Conservation (phyloP, 768 basidiomycete genomes). For the Lenzites betulinus region DNA sequence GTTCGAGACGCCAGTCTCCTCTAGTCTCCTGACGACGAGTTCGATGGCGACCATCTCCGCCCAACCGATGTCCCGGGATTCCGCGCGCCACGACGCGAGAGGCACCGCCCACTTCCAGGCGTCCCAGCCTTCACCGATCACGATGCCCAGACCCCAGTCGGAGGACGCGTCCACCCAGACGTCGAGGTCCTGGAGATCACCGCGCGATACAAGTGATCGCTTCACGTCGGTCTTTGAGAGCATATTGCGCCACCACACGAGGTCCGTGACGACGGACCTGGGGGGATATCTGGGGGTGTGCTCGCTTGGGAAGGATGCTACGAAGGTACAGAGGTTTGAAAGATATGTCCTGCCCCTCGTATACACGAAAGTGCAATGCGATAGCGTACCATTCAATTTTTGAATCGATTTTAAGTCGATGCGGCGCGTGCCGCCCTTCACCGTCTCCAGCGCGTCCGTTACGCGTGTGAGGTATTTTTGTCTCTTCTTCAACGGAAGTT, state of each 20-base stretch:
- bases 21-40: background rate
- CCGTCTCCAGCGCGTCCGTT: slow-evolving; percentile 14
- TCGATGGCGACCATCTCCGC: background rate
- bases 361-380: slow-evolving; percentile 37
- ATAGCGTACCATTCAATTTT: slow-evolving; percentile 35
- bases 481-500: slow-evolving; percentile 35
- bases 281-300: slow-evolving; percentile 23
- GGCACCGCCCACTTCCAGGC: slow-evolving; percentile 3
- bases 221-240: background rate
- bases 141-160: background rate
- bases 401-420: slow-evolving; percentile 19
- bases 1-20: background rate
- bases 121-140: slow-evolving; percentile 1
- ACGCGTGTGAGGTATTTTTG: slow-evolving; percentile 26
- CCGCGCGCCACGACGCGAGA: background rate
- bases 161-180: background rate
- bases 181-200: background rate
- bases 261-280: slow-evolving; percentile 27
- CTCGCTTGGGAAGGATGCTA: slow-evolving; percentile 27
- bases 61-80: slow-evolving; percentile 1
- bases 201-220: background rate
- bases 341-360: slow-evolving; percentile 30
- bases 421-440: background rate
- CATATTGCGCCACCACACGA: slow-evolving; percentile 36
- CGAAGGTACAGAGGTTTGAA: slow-evolving; percentile 29